Percentiles rank a stretch among this genome's conserved stretches.
Evolutionary conservation across 352 stramenopile genomes (phyloP).

Genomic region (Phytophthora colocasiae): DNA sequence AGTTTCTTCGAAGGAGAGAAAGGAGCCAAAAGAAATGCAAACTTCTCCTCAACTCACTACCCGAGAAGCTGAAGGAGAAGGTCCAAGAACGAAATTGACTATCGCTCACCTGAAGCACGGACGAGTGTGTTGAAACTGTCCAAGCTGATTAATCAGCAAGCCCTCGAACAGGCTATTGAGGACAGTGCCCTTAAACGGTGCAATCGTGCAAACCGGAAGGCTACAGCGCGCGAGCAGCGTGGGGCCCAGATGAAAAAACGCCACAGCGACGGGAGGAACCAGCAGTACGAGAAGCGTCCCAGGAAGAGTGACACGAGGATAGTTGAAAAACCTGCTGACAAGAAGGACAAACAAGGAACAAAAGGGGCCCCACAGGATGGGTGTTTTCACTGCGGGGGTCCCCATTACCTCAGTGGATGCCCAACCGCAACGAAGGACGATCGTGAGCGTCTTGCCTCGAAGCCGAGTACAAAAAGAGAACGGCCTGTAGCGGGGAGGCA

Average conservation of each 20-base stretch:
- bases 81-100: neutral
- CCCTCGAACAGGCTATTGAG: neutral
- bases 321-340: neutral
- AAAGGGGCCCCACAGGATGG: neutral
- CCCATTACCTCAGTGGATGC: neutral
- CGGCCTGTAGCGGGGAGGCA: neutral
- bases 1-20: slow-evolving; percentile 1
- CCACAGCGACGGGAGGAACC: neutral
- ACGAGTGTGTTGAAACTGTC: neutral
- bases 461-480: neutral
- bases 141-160: neutral
- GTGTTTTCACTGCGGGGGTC: neutral
- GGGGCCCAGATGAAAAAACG: neutral
- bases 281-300: neutral
- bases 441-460: neutral
- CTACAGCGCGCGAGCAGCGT: neutral
- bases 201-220: neutral
- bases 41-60: neutral
- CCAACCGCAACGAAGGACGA: neutral
- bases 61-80: neutral
- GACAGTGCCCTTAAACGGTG: neutral
- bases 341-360: neutral
- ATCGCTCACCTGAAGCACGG: neutral
- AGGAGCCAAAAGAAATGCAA: slow-evolving; percentile 1
- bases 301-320: neutral